Percentiles rank a stretch among this genome's conserved stretches.
These are phyloP conservation scores for Ceratobasidium theobromae DNA, from an alignment of 1,284 basidiomycete genomes.

Conservation along the genomic window DNA sequence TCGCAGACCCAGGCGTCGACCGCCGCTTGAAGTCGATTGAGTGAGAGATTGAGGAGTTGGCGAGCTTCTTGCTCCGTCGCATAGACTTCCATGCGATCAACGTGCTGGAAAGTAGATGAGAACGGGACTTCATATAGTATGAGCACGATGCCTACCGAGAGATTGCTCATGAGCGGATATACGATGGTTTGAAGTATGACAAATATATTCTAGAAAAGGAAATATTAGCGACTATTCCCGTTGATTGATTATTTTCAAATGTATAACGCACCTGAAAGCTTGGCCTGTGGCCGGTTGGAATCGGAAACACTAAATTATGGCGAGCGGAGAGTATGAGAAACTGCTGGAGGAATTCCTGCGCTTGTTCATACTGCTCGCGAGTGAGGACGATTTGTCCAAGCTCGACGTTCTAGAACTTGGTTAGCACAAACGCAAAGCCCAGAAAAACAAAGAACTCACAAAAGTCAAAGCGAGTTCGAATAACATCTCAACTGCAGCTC, in stretches of 20 bases:
- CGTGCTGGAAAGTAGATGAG: not conserved
- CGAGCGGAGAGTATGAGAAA: not conserved
- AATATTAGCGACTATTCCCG: not conserved
- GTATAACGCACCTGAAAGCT: not conserved
- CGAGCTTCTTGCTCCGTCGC: not conserved
- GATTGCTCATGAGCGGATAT: not conserved
- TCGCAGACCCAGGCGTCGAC: conserved; percentile 16
- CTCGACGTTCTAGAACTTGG: not conserved
- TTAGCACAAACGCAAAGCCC: not conserved
- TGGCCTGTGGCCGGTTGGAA: not conserved
- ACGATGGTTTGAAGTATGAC: conserved; percentile 1
- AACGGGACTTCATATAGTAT: not conserved
- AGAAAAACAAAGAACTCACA: not conserved
- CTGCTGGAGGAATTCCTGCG: not conserved
- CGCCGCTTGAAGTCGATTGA: not conserved
- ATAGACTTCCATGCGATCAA: not conserved
- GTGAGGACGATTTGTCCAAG: not conserved
- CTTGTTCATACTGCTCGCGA: not conserved
- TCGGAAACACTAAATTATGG: not conserved
- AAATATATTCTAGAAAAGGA: not conserved
- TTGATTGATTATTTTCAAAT: not conserved
- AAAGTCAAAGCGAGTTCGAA: not conserved
- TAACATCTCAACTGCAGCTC: not conserved
- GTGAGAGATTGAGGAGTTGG: not conserved
- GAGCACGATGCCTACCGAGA: not conserved